Evolutionary conservation across 2,329 filamentous ascomycete species (phyloP).

Genomic region (Trichoderma gracile): DNA sequence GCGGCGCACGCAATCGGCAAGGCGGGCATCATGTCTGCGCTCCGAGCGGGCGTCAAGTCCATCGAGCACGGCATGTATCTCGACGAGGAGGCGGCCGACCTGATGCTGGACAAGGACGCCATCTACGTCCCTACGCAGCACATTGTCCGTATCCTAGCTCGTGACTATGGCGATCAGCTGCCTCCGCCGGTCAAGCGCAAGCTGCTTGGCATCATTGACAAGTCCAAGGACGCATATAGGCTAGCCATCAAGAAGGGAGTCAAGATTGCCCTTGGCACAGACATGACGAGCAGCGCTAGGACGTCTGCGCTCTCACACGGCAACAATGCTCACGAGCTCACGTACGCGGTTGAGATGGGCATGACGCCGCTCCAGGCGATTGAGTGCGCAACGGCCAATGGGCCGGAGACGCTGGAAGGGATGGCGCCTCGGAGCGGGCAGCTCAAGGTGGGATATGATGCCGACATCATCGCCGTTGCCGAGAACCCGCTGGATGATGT

Average conservation of each 20-base stretch:
- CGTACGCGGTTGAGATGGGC: constrained; percentile 50
- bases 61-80: constrained; percentile 46
- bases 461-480: constrained; percentile 48
- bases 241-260: constrained; percentile 42
- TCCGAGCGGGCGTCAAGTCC: constrained; percentile 41
- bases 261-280: constrained; percentile 45
- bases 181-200: constrained; percentile 31
- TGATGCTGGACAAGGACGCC: constrained; percentile 42
- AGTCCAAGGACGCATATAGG: constrained; percentile 42
- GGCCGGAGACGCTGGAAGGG: constrained; percentile 45
- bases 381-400: constrained; percentile 50
- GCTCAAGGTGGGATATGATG: constrained; percentile 49
- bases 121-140: constrained; percentile 45
- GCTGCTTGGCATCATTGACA: constrained; percentile 38
- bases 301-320: constrained; percentile 28
- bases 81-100: constrained; percentile 43
- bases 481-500: constrained; percentile 48
- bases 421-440: constrained; percentile 49
- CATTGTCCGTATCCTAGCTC: constrained; percentile 38
- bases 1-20: constrained; percentile 46
- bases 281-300: constrained; percentile 40
- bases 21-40: constrained; percentile 42
- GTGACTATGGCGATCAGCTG: constrained; percentile 38
- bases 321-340: constrained; percentile 47
- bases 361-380: constrained; percentile 53